Base-by-base conservation (phyloP, 441 rosid species). In the Pelargonium citronellum region DNA sequence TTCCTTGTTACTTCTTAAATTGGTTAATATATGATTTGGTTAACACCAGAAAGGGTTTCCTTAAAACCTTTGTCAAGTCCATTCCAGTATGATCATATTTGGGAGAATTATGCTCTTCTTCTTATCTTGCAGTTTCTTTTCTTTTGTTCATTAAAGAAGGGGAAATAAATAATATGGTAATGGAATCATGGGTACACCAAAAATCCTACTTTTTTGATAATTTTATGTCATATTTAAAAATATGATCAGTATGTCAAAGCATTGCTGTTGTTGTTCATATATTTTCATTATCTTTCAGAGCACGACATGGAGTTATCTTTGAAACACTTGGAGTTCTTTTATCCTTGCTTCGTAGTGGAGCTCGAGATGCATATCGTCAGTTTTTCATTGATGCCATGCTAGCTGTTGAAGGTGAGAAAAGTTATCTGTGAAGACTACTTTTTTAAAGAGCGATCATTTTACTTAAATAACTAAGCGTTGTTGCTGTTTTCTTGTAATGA, bases 291-390 rank as follows among this genome's bases (percentile, higher is more conserved):
- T 68, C 69, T 78, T 70, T 64, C 83, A 95, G 99, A 61, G 81
- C 82, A 70, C 86, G 87, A 44, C 91, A 95, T 75, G 95, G 88
- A 76, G 85, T 88, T 8, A 81, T 95, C 68, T 91, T 95, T 77
- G 98, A 95, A 71, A 86, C 99, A 6, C 81, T 92, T 79, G 93
- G 91, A 73, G 87, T 93, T 27, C 87, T 95, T 67, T 80, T 95
- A 74, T 84, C 93, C 71, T 82, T 95, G 83, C 90, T 95, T 77
- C 95, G 97, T 67, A 81, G 87, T 72, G 91, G 90, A 81, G 89
- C 89, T 66, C 82, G 87, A 71, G 92, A 91, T 80, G 88, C 94
- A 10, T 92, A 88, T 69, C 83, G 96, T 66, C 84, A 84, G 73
- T 86, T 92, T 79, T 91, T 95, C 78, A 73, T 80, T 70, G 99